A percentile compares a stretch with the other conserved stretches of the same genome.
Conservation (phyloP, 2,329 filamentous ascomycete genomes). For the Zarea fungicola region DNA sequence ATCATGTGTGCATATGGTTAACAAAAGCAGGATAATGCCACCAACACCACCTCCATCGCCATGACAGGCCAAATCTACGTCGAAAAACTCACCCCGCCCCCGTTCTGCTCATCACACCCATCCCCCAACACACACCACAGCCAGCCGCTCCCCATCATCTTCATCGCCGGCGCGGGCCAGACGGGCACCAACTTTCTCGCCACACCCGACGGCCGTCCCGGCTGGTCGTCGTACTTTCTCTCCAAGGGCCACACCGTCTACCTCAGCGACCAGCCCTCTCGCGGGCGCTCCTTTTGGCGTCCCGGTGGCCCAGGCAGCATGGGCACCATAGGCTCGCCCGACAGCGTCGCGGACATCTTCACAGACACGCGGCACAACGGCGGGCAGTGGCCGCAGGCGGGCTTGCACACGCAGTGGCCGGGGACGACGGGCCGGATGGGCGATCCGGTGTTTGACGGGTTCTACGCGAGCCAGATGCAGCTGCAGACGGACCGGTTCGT, state of each 20-base stretch:
- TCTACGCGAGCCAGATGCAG: slow-evolving; percentile 28
- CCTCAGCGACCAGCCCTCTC: slow-evolving; percentile 32
- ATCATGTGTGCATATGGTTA: no score
- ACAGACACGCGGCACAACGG: slow-evolving; percentile 20
- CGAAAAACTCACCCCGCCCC: slow-evolving; percentile 29
- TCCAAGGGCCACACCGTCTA: slow-evolving; percentile 36
- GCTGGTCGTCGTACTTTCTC: slow-evolving; percentile 38
- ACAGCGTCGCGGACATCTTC: slow-evolving; percentile 24
- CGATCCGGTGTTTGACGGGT: slow-evolving; percentile 42
- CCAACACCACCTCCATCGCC: slow-evolving; percentile 16
- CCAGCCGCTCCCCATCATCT: slow-evolving; percentile 24
- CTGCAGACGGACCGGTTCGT: slow-evolving; percentile 18
- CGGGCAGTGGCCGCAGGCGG: slow-evolving; percentile 27
- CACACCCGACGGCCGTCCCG: slow-evolving; percentile 35
- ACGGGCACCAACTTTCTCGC: slow-evolving; percentile 30
- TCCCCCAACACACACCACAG: slow-evolving; percentile 2
- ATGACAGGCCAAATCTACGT: slow-evolving; percentile 26
- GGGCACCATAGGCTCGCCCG: slow-evolving; percentile 21
- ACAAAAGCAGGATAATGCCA: slow-evolving; percentile 14
- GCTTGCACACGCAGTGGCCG: slow-evolving; percentile 29
- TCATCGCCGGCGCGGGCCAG: slow-evolving; percentile 27
- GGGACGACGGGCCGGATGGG: slow-evolving; percentile 29
- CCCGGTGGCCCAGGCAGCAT: slow-evolving; percentile 20
- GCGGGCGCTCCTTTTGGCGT: slow-evolving; percentile 27
- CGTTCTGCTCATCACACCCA: slow-evolving; percentile 12